Evolutionary conservation across 1,284 basidiomycete species (phyloP), one percentile per base, ranked within the genome.

Genomic region (Volvariella surrecta): DNA sequence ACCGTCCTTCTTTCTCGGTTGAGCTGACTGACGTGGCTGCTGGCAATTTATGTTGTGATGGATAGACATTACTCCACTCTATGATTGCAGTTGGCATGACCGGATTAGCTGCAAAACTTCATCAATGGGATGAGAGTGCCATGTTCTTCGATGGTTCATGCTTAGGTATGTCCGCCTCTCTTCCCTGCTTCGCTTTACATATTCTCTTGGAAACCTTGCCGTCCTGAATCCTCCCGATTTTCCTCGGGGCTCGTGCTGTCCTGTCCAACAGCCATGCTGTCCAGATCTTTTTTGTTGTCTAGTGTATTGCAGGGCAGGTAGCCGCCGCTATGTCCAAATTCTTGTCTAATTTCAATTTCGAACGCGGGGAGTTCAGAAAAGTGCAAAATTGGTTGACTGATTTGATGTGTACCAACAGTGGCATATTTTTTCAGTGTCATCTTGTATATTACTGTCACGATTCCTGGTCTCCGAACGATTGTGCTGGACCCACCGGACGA

Each of bases 91-190:
- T 91, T 6, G 86, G 88, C 13, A 59, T 94, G 37, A 52, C 84
- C 20, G 82, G 81, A 3, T 68, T 91, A 44, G 55, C 90, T 11
- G 71, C 76, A 44, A 94, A 94, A 63, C 68, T 94, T 48, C 72
- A 86, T 62, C 75, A 71, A 50, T 94, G 90, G 89, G 81, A 82
- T 59, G 90, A 94, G 55, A 89, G 84, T 53, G 91, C 91, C 11
- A 76, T 92, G 66, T 91, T 89, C 68, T 95, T 95, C 59, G 91
- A 94, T 61, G 91, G 91, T 31, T 80, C 82, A 20, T 80, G 79
- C 51, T 64, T 93, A 48, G 86, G 89, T 91, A 52, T 54, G 72
- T 57, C 24, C 24, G 24, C 24, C 24, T 28, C 24, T 28, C 6
- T 6, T 28, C 24, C 24, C 6, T 11, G 6, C 24, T 28, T n/a